Percentiles rank a stretch among this genome's conserved stretches.
These are phyloP conservation scores for Talinum fruticosum DNA, from an alignment of 148 eudicot genomes.

Conservation along the genomic window DNA sequence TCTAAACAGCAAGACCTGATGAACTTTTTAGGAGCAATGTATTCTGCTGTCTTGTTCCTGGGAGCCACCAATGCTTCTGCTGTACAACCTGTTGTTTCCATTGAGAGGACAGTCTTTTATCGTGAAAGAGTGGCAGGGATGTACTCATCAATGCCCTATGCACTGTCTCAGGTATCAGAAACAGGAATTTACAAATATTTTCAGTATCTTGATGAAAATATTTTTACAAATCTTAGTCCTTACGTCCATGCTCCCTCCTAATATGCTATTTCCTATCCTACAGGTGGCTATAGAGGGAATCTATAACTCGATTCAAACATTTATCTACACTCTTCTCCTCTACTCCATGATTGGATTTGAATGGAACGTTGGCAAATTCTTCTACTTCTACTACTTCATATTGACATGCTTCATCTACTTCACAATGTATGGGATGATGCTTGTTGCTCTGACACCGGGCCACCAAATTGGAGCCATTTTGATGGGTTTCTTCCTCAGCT, in stretches of 20 bases:
- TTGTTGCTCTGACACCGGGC: constrained; percentile 63
- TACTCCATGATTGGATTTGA: constrained; percentile 77
- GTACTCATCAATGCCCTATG: constrained; percentile 71
- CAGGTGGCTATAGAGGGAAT: constrained; percentile 63
- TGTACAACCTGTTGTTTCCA: constrained; percentile 49
- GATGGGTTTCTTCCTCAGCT: constrained; percentile 57
- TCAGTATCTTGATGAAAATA: neutral
- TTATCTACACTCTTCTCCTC: constrained; percentile 40
- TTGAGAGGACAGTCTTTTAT: constrained; percentile 61
- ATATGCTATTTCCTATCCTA: neutral
- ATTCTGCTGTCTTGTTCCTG: constrained; percentile 47
- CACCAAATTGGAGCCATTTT: constrained; percentile 50
- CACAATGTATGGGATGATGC: constrained; percentile 78
- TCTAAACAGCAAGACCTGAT: constrained; percentile 44
- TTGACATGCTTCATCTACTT: constrained; percentile 55
- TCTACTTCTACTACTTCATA: constrained; percentile 60
- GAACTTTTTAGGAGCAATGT: constrained; percentile 59
- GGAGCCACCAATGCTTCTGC: constrained; percentile 42
- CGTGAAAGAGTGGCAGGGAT: constrained; percentile 77
- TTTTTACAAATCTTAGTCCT: neutral
- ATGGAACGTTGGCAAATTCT: constrained; percentile 47
- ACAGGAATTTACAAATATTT: neutral
- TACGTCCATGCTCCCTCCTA: neutral
- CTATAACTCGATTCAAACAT: constrained; percentile 45
- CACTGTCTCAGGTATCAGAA: constrained; percentile 57